Conservation (phyloP, 1,139 yeast species). For the Sugiyamaella paludigena region DNA sequence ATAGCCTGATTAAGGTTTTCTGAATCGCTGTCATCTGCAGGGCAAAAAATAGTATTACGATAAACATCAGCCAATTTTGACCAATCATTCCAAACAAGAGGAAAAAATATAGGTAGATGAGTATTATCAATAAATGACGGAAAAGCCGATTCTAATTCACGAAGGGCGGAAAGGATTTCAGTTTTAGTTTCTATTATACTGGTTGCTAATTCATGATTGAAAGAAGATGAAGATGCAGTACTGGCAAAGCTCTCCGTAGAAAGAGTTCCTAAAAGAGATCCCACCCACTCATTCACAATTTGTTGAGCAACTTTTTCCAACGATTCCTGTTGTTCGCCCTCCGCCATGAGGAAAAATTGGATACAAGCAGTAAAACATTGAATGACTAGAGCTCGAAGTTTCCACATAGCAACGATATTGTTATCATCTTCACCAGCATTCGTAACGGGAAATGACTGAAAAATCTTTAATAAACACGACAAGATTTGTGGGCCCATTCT, state of each 20-base stretch:
- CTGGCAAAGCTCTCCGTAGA: neutral
- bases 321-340: slow-evolving; percentile 27
- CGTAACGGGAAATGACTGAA: neutral
- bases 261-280: slow-evolving; percentile 25
- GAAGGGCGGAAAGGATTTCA: slow-evolving; percentile 27
- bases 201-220: neutral
- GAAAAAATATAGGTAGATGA: slow-evolving; percentile 3
- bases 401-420: neutral
- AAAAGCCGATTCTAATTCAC: slow-evolving; percentile 35
- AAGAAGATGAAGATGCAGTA: slow-evolving; percentile 11
- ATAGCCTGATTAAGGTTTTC: slow-evolving; percentile 3
- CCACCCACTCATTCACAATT: slow-evolving; percentile 33
- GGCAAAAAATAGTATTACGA: neutral
- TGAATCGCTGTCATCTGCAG: neutral
- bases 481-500: slow-evolving; percentile 50
- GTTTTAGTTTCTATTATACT: slow-evolving; percentile 13
- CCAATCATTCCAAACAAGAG: slow-evolving; percentile 8
- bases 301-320: slow-evolving; percentile 27
- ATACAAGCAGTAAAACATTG: slow-evolving; percentile 36
- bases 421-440: neutral
- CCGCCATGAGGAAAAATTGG: slow-evolving; percentile 37
- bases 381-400: slow-evolving; percentile 28
- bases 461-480: neutral
- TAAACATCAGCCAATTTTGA: neutral
- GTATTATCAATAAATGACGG: slow-evolving; percentile 15